Evolutionary conservation across 2,329 filamentous ascomycete species (phyloP).

Genomic region (Aspergillus candidus): DNA sequence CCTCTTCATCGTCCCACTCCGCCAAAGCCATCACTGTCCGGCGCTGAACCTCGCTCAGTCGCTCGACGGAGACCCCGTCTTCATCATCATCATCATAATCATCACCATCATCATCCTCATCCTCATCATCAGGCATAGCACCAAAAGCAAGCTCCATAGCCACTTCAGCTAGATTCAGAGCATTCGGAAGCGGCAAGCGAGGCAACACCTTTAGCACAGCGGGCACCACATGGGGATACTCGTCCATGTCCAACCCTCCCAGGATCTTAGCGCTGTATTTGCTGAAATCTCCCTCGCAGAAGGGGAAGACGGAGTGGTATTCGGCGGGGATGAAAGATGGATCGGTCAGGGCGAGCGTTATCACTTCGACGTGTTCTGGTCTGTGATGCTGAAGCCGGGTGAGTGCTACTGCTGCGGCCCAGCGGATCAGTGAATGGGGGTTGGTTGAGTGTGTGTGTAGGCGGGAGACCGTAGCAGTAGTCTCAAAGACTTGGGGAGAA

Average conservation of each 20-base stretch:
- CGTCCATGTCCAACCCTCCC: neutral
- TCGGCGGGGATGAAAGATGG: neutral
- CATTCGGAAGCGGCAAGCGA: neutral
- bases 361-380: neutral
- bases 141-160: slow-evolving; percentile 2
- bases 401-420: slow-evolving; percentile 1
- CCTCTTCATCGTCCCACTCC: too few species aligned
- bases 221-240: neutral
- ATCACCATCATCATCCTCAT: too few species aligned
- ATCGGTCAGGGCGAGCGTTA: neutral
- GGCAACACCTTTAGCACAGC: neutral
- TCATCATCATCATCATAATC: too few species aligned
- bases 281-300: neutral
- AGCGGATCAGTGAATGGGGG: neutral
- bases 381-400: neutral
- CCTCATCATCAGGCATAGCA: neutral
- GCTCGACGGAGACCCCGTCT: neutral
- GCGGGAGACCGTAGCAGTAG: neutral
- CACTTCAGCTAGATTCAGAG: neutral
- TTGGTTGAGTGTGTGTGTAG: neutral
- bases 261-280: neutral
- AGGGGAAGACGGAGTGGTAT: neutral
- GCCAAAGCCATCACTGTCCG: neutral
- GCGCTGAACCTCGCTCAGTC: slow-evolving; percentile 1
- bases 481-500: neutral